Base-by-base conservation (phyloP, 225 moss, liverwort and hornwort genomes). In the Pseudisothecium myosuroides region DNA sequence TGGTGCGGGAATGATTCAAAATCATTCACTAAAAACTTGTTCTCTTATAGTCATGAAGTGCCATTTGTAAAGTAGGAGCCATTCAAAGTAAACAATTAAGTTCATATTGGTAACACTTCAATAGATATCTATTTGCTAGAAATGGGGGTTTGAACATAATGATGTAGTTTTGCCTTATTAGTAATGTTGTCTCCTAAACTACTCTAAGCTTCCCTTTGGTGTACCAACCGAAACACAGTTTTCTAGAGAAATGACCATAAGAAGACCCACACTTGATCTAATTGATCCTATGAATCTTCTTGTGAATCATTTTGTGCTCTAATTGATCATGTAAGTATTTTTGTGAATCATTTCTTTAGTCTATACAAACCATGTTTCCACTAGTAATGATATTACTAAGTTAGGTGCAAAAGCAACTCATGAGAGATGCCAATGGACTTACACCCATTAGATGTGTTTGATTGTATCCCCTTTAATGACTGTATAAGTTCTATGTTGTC, bases 351-450 rank as follows among this genome's bases (percentile, higher is more conserved):
- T 39, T 56, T 37, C 3, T 56, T 56, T 37, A 5, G 17, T n/a
- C 26, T 39, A 27, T 39, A 16, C 2, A 11, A 54, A 58, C 39
- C 7, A 58, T 28, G 5, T 28, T 59, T 59, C 19, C 1, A 24
- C 2, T 16, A 6, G 29, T 45, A 6, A 41, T 49, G 59, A 76
- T 15, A 86, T 31, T 20, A 60, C 6, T 22, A 20, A 10, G 3
- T 36, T 50, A 63, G 22, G 32, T 82, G 11, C 22, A 82, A 43
- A 59, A 82, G 3, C 7, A 66, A 75, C 4, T 27, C 13, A 22
- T 65, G 31, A 90, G 84, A 85, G 82, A 91, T 89, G 91, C 58
- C 77, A 88, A 90, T 88, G 62, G 90, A 78, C 92, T 83, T 84
- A 24, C 76, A 67, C 14, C 67, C n/a, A 89, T 47, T 52, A 16